These are phyloP conservation scores for Hypericum perforatum DNA, from an alignment of 345 rosid genomes.

Conservation along the genomic window DNA sequence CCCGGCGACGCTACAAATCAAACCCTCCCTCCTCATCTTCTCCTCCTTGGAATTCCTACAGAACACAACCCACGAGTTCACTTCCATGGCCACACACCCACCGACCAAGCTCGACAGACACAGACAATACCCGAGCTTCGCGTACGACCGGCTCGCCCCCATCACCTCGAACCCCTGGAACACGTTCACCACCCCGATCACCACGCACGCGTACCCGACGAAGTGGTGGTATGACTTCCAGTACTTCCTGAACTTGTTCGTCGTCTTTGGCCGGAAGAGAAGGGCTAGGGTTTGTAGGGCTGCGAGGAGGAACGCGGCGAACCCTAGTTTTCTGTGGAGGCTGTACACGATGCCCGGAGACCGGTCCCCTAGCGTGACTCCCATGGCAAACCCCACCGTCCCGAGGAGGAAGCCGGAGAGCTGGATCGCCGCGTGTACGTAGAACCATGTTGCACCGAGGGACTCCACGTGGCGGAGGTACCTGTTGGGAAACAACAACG, in stretches of 20 bases:
- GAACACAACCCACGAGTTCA: slow-evolving; percentile 88
- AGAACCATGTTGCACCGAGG: slow-evolving; percentile 82
- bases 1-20: slow-evolving; percentile 20
- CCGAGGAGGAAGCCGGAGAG: slow-evolving; percentile 51
- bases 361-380: slow-evolving; percentile 54
- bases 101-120: slow-evolving; percentile 67
- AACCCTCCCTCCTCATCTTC: slow-evolving; percentile 75
- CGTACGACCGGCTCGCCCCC: slow-evolving; percentile 63
- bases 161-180: slow-evolving; percentile 89
- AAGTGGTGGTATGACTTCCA: slow-evolving; percentile 98
- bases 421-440: slow-evolving; percentile 63
- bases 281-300: slow-evolving; percentile 70
- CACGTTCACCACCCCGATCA: slow-evolving; percentile 89
- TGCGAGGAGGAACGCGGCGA: slow-evolving; percentile 50
- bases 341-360: slow-evolving; percentile 67
- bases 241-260: slow-evolving; percentile 74
- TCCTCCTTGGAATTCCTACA: slow-evolving; percentile 91
- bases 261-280: slow-evolving; percentile 74
- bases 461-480: slow-evolving; percentile 60
- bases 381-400: slow-evolving; percentile 59
- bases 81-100: slow-evolving; percentile 76
- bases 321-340: slow-evolving; percentile 70
- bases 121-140: slow-evolving; percentile 62
- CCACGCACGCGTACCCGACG: slow-evolving; percentile 85
- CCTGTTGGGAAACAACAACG: too few species aligned